Evolutionary conservation across 2,329 filamentous ascomycete genomes (phyloP), one percentile per base, ranked within the genome.

Genomic region (Capronia coronata): DNA sequence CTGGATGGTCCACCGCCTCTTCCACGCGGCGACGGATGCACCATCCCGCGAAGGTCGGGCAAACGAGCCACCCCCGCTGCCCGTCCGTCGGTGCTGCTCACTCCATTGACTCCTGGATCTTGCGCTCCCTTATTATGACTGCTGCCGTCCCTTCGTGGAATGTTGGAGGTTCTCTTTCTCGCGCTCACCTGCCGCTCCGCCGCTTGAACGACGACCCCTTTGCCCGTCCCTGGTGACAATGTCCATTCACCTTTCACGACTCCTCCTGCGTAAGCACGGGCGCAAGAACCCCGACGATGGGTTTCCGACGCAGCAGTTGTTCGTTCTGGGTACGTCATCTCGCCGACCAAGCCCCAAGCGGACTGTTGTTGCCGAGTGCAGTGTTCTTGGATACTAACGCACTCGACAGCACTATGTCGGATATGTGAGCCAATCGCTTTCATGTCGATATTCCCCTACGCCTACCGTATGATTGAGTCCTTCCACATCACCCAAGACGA

Each of bases 341-440:
- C 50, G 51, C 50, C 43, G 43, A 38, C 29, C 39, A 39, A n/a
- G 41, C 44, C 46, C 14, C 37, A 54, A 39, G 42, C 48, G 32
- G 42, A 32, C 43, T 52, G 30, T 56, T 60, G 46, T 51, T 48
- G 43, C n/a, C 50, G 49, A 54, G 39, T 39, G 35, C 34, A 5
- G 34, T 16, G 34, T n/a, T n/a, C n/a, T n/a, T n/a, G n/a, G n/a
- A 37, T 37, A 42, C 54, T 58, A 55, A 54, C 48, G 35, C 38
- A 41, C 18, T 41, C 37, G 32, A 50, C 46, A 94, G 90, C 89
- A 39, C 77, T 95, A 64, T 95, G 90, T 71, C 84, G 93, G 64
- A 91, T 98, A 73, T 96, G 89, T 75, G 93, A 98, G 67, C 93
- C 93, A 45, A 97, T 98, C 68, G 93, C 93, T 4, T 97, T 98